A percentile compares a stretch with the other conserved stretches of the same genome.
Evolutionary conservation across 768 basidiomycete genomes (phyloP).

Genomic region (Lactifluus volemus): DNA sequence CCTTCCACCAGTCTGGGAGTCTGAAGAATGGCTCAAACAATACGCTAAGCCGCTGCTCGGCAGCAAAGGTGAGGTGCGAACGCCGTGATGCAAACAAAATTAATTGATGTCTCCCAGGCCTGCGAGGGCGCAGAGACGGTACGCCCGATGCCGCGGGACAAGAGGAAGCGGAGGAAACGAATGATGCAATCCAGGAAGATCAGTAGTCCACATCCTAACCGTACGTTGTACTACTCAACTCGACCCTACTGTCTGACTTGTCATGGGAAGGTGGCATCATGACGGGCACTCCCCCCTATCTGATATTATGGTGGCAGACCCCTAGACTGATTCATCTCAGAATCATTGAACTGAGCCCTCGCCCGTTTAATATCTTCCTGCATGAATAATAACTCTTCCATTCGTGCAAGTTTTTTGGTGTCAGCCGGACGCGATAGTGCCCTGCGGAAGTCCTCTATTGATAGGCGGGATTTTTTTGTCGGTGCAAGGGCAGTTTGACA

Average conservation of each 20-base stretch:
- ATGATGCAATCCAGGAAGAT: conserved; percentile 36
- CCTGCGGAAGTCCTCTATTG: conserved; percentile 78
- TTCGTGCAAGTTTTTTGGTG: conserved; percentile 82
- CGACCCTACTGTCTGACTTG: not conserved
- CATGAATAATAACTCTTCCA: conserved; percentile 91
- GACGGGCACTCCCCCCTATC: conserved; percentile 5
- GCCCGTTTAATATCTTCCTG: conserved; percentile 91
- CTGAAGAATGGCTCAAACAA: conserved; percentile 85
- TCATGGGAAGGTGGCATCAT: not conserved
- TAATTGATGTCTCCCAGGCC: conserved; percentile 23
- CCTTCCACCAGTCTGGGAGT: conserved; percentile 76
- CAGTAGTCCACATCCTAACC: conserved; percentile 44
- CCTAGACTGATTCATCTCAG: conserved; percentile 38
- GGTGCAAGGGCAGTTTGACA: conserved; percentile 67
- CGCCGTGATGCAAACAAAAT: not conserved
- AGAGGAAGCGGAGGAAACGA: conserved; percentile 26
- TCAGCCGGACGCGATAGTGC: conserved; percentile 79
- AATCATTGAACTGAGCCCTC: conserved; percentile 63
- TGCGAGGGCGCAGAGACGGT: conserved; percentile 39
- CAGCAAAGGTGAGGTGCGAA: conserved; percentile 49
- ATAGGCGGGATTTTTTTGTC: conserved; percentile 62
- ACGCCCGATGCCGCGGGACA: conserved; percentile 18
- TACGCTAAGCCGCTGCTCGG: conserved; percentile 71
- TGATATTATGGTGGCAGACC: conserved; percentile 33
- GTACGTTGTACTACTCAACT: conserved; percentile 1